Evolutionary conservation across 1,284 basidiomycete genomes (phyloP), one percentile per base, ranked within the genome.

Genomic region (Ustilago tritici): DNA sequence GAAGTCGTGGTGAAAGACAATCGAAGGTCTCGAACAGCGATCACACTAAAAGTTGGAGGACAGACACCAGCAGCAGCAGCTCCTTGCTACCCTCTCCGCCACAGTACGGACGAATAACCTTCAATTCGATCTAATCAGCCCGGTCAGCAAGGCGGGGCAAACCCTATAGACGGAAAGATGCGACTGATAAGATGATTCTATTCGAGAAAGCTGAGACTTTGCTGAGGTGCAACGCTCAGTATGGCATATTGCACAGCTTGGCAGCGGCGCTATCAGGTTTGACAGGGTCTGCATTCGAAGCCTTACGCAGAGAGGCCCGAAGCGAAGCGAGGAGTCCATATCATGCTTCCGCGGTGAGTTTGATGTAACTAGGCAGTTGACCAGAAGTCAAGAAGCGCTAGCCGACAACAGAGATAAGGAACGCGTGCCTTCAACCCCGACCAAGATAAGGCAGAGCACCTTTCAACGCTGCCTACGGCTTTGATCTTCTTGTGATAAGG

Each of bases 351-450:
- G 49, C 14, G n/a, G 28, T 31, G 56, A 47, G 17, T 55, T 55
- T 15, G 8, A 43, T 10, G 1, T 34, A 28, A 28, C 23, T 34
- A 49, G 63, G 64, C 64, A 34, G 38, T 41, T 49, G 35, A 61
- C 40, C 65, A 56, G 57, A 68, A 65, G 65, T 73, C 70, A 68
- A 73, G 34, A 15, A 67, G 65, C 64, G 65, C 56, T 67, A 35
- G 49, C 53, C 32, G 38, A 59, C 50, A 15, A 12, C 17, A 60
- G 35, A 70, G 68, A 70, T 65, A 65, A 70, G 62, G 52, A 49
- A 34, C 10, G 54, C 54, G 36, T 36, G 17, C 31, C 28, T 28
- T 19, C 23, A 28, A 28, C 23, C 23, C 23, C 3, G 10, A 19
- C 36, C 32, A 28, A 65, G 61, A 62, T 62, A 62, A 62, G 43